A percentile compares a stretch with the other conserved stretches of the same genome.
phyloP scores from a whole-genome alignment of 2,329 filamentous ascomycete genomes.

The Grosmannia serpens region DNA sequence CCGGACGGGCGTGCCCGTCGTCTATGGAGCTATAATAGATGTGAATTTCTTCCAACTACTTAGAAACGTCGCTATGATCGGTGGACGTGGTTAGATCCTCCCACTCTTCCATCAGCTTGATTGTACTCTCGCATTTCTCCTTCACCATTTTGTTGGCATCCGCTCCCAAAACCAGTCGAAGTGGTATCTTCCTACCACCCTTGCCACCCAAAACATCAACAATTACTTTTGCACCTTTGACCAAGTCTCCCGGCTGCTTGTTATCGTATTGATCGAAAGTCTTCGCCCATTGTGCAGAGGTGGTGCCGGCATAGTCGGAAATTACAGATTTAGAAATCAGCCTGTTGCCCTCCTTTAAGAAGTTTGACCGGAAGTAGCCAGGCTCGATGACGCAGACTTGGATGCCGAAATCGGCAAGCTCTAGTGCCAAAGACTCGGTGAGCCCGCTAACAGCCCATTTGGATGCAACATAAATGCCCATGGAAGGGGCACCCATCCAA shows the following conservation, averaged over 20 bases:
- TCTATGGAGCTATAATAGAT: too few species aligned
- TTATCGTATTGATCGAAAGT: background rate
- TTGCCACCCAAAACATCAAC: background rate
- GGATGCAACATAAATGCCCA: background rate
- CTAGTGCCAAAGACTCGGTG: background rate
- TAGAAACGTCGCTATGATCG: background rate
- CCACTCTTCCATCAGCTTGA: background rate
- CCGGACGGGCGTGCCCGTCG: background rate
- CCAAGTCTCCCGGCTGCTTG: background rate
- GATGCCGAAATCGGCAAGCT: background rate
- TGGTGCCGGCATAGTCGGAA: background rate
- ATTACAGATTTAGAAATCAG: background rate
- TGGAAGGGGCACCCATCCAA: background rate
- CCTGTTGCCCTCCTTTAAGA: background rate
- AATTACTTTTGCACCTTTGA: background rate
- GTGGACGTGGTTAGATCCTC: background rate
- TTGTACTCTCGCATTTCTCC: background rate
- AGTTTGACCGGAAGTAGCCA: background rate
- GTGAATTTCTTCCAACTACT: background rate
- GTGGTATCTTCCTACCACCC: background rate
- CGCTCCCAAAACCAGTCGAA: background rate
- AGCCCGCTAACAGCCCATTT: background rate
- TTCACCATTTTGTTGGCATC: background rate
- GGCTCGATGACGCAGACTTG: background rate
- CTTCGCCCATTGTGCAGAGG: background rate